Conservation (phyloP, 768 basidiomycete genomes). For the Termitomyces sp. region DNA sequence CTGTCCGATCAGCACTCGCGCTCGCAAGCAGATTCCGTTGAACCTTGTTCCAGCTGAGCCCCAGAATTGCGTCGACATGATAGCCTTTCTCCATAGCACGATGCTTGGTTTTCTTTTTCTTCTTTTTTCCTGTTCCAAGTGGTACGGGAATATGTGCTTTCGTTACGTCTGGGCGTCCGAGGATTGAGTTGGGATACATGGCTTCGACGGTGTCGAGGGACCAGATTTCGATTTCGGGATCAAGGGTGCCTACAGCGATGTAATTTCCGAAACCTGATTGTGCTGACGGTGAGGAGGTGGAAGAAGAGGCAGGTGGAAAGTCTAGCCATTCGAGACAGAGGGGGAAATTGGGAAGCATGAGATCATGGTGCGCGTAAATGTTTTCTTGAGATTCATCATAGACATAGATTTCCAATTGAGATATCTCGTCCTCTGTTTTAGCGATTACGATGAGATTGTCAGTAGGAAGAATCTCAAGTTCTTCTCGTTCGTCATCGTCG, state of each 20-base stretch:
- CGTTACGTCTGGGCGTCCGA: constrained; percentile 84
- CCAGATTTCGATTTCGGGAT: constrained; percentile 99
- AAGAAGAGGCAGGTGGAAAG: constrained; percentile 69
- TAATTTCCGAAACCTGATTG: constrained; percentile 66
- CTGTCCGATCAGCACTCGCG: constrained; percentile 89
- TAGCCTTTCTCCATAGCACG: constrained; percentile 55
- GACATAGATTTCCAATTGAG: constrained; percentile 92
- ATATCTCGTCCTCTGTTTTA: constrained; percentile 95
- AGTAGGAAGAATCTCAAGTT: constrained; percentile 81
- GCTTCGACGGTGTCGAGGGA: constrained; percentile 90
- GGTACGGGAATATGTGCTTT: constrained; percentile 73
- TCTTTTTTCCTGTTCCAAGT: constrained; percentile 94
- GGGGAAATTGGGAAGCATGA: constrained; percentile 96
- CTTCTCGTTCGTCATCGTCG: constrained; percentile 78
- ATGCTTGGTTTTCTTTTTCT: constrained; percentile 80
- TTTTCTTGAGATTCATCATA: constrained; percentile 91
- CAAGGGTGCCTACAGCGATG: constrained; percentile 94
- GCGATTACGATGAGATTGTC: constrained; percentile 92
- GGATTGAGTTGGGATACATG: constrained; percentile 87
- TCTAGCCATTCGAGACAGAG: constrained; percentile 99
- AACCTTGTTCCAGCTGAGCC: constrained; percentile 85
- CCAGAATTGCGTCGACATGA: constrained; percentile 93
- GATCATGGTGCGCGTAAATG: constrained; percentile 94
- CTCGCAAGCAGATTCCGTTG: constrained; percentile 91
- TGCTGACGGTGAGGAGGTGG: constrained; percentile 24